Conservation (phyloP, 495 filamentous ascomycete genomes). For the Usnea hakonensis region DNA sequence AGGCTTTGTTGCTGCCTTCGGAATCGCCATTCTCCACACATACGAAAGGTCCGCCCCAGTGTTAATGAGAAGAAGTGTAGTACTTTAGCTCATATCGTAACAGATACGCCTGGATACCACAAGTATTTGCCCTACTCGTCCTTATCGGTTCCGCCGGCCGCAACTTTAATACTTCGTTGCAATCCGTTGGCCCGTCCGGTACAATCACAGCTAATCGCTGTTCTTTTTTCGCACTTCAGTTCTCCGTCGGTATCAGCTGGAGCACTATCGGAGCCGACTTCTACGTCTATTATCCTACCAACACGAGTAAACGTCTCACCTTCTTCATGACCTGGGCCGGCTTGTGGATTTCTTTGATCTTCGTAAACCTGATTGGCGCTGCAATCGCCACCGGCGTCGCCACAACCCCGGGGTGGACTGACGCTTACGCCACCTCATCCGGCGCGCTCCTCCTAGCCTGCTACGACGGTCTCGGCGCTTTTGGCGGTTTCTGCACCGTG, state of each 20-base stretch:
- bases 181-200: conserved; percentile 30
- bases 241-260: conserved; percentile 49
- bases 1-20: conserved; percentile 60
- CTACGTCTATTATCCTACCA: conserved; percentile 49
- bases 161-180: conserved; percentile 50
- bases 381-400: conserved; percentile 56
- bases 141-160: conserved; percentile 59
- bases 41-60: conserved; percentile 45
- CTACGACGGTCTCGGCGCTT: conserved; percentile 52
- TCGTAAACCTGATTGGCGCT: conserved; percentile 57
- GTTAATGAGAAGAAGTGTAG: not conserved
- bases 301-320: conserved; percentile 37
- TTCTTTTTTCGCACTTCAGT: conserved; percentile 56
- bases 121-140: conserved; percentile 54
- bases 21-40: conserved; percentile 61
- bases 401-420: conserved; percentile 42
- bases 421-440: conserved; percentile 49
- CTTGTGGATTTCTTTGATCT: conserved; percentile 39
- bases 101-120: conserved; percentile 57
- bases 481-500: conserved; percentile 62
- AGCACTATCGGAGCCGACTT: conserved; percentile 47
- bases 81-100: not conserved
- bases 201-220: conserved; percentile 49
- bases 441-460: conserved; percentile 59
- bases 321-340: conserved; percentile 43